A percentile compares a stretch with the other conserved stretches of the same genome.
Conservation (phyloP, 2,329 filamentous ascomycete genomes). For the Aphanocladium album region DNA sequence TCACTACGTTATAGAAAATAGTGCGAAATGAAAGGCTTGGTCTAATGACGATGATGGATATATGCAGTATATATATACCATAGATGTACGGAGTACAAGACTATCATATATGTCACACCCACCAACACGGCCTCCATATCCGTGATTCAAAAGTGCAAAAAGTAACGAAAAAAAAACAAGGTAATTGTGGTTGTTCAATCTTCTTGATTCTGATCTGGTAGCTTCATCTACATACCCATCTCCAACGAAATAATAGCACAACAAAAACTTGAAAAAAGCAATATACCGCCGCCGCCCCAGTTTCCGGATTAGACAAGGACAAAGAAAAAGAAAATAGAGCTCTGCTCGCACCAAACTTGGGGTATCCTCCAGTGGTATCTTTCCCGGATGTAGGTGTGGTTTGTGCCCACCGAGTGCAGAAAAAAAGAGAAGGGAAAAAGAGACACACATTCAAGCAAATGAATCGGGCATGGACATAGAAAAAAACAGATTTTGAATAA, state of each 20-base stretch:
- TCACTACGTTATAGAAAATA: neutral
- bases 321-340: neutral
- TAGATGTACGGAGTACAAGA: neutral
- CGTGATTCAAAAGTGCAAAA: no score
- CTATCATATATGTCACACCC: neutral
- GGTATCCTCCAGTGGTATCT: constrained; percentile 11
- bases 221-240: constrained; percentile 2
- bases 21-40: neutral
- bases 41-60: neutral
- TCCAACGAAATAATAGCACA: neutral
- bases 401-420: no score
- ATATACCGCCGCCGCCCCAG: neutral
- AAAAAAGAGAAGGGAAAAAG: neutral
- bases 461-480: no score
- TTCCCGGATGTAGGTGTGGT: no score
- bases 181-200: neutral
- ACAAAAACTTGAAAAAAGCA: neutral
- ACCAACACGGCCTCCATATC: no score
- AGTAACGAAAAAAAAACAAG: neutral
- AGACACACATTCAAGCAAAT: neutral
- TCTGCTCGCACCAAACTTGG: constrained; percentile 3
- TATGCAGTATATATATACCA: neutral
- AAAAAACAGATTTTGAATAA: neutral
- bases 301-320: neutral
- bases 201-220: constrained; percentile 1